These are phyloP conservation scores for Lipomyces starkeyi DNA, from an alignment of 805 yeast genomes.

Conservation along the genomic window DNA sequence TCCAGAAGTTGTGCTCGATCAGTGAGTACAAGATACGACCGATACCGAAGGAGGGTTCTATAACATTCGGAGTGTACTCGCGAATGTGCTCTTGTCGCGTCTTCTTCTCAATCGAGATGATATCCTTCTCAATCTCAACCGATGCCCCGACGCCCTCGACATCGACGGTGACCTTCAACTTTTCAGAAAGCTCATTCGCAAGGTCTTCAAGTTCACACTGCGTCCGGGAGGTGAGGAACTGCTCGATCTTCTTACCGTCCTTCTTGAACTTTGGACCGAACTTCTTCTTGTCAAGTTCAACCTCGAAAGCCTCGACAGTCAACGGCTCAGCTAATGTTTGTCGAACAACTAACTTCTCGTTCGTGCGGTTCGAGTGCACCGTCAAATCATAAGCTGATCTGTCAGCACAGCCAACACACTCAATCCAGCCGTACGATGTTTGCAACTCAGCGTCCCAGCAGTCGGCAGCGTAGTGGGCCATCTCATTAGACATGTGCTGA, in stretches of 20 bases:
- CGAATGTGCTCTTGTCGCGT: constrained; percentile 87
- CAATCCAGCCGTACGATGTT: constrained; percentile 98
- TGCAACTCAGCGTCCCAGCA: constrained; percentile 99
- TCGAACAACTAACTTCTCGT: constrained; percentile 93
- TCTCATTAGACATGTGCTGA: constrained; percentile 97
- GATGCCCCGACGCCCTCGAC: constrained; percentile 67
- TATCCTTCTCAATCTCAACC: constrained; percentile 73
- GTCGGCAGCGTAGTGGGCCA: constrained; percentile 99
- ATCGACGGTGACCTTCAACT: constrained; percentile 67
- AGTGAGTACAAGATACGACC: constrained; percentile 94
- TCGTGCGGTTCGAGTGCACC: constrained; percentile 93
- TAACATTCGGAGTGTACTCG: constrained; percentile 95
- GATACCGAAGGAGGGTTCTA: constrained; percentile 99
- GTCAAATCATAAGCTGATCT: constrained; percentile 97
- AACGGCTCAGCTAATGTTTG: constrained; percentile 85
- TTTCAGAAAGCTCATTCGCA: constrained; percentile 65
- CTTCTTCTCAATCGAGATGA: constrained; percentile 77
- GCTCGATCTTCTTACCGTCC: constrained; percentile 91
- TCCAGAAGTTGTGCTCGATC: constrained; percentile 95
- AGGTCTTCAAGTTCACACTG: constrained; percentile 85
- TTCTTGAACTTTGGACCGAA: constrained; percentile 98
- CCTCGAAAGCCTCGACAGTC: constrained; percentile 80
- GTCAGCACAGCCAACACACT: constrained; percentile 99
- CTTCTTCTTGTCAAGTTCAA: constrained; percentile 88
- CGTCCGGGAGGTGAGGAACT: constrained; percentile 73